phyloP scores from a whole-genome alignment of 148 eudicot species.

The Rhododendron griersonianum region DNA sequence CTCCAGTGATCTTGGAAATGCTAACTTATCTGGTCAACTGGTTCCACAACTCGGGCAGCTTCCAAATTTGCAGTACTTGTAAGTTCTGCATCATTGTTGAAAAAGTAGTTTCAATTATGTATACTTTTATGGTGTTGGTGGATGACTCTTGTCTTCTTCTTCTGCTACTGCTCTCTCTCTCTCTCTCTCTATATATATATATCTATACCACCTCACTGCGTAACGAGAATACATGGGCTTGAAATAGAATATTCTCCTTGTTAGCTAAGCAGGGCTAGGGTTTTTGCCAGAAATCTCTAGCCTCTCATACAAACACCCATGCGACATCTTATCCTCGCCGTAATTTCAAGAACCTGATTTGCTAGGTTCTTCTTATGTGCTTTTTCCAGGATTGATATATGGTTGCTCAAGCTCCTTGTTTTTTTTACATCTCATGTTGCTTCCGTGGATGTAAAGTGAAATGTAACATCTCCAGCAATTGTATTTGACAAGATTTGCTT shows the following conservation, averaged over 20 bases:
- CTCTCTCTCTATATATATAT: background rate
- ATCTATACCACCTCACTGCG: background rate
- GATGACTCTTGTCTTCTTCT: background rate
- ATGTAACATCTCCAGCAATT: background rate
- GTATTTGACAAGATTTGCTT: background rate
- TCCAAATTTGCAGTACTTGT: constrained; percentile 70
- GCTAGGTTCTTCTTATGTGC: background rate
- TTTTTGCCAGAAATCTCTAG: background rate
- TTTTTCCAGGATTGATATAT: background rate
- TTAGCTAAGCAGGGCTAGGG: background rate
- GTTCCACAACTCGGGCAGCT: constrained; percentile 82
- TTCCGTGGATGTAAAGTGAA: background rate
- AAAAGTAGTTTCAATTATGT: background rate
- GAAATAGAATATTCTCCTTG: background rate
- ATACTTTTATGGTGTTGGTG: background rate
- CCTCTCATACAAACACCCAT: background rate
- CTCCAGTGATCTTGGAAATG: constrained; percentile 81
- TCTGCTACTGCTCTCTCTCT: background rate
- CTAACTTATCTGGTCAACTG: constrained; percentile 69
- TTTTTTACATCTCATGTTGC: background rate
- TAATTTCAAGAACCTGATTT: background rate
- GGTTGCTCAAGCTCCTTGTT: background rate
- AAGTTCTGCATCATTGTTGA: constrained; percentile 25
- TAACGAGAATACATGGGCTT: background rate
- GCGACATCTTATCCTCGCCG: background rate